Base-by-base conservation (phyloP, 176 grass and related monocot species). In the Alloteropsis semialata region DNA sequence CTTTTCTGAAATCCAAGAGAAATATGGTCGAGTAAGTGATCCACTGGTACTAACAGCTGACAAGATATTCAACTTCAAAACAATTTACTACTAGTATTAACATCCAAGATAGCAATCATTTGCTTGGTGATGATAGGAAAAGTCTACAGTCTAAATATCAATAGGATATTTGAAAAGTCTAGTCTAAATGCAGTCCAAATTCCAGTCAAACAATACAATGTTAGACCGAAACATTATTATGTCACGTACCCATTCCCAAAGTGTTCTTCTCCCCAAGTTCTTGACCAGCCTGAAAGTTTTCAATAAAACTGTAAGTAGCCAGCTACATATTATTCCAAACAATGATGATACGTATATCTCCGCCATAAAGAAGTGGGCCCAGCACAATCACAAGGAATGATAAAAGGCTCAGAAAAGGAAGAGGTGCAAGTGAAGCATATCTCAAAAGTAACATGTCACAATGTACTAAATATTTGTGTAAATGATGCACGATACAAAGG, bases 191-290 rank as follows among this genome's bases (percentile, higher is more conserved):
- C 19, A n/a, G 27, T 29, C 25, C 43, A 65, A n/a, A 15, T 22
- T 30, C 7, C 49, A 81, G 30, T 54, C 17, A 84, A 64, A 88
- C 1, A 34, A 38, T 29, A 73, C 4, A 25, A 48, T 73, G 49
- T 38, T 69, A 77, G 37, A 68, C 8, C 59, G 76, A 33, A 77
- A 54, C 34, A 62, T 76, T 22, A 57, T 69, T 37, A 81, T 18
- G 30, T 29, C 13, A 78, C 83, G 28, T 96, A 99, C 96, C 89
- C 91, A 21, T 99, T 95, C 17, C 96, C 96, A 5, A 89, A 96
- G 86, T 99, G 96, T 36, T 99, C 96, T 85, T 96, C 93, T 72
- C 96, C 96, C 96, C 96, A 99, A 32, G 91, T 99, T 86, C 96
- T 99, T 82, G 96, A 96, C 96, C 96, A 99, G 25, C 96, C 96